phyloP scores from a whole-genome alignment of 345 rosid species.

The Clausena lansium region DNA sequence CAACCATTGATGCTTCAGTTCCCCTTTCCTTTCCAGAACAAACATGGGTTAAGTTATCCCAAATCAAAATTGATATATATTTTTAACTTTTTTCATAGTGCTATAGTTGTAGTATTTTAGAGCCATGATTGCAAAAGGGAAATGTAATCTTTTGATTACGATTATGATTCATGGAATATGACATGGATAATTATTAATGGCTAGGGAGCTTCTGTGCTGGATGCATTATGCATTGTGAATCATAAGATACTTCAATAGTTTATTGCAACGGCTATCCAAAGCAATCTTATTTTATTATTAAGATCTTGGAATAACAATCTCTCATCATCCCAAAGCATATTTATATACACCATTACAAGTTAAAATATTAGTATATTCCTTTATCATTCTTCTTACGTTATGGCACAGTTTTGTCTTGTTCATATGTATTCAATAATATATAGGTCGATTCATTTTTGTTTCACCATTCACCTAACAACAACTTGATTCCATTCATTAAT shows the following conservation, averaged over 20 bases:
- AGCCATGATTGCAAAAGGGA: not conserved
- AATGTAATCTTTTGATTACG: not conserved
- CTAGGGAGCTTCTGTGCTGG: conserved; percentile 13
- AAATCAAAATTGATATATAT: not conserved
- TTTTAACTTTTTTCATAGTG: not conserved
- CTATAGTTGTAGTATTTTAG: no score
- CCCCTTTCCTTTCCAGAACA: not conserved
- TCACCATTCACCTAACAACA: not conserved
- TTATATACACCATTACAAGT: not conserved
- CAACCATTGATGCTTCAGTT: conserved; percentile 3
- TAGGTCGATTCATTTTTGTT: not conserved
- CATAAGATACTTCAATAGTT: conserved; percentile 6
- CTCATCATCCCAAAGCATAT: conserved; percentile 10
- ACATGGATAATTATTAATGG: not conserved
- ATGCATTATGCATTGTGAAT: conserved; percentile 2
- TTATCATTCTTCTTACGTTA: not conserved
- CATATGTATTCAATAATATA: not conserved
- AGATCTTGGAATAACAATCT: conserved; percentile 11
- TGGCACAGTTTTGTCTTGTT: not conserved
- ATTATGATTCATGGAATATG: conserved; percentile 6
- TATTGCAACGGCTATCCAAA: conserved; percentile 4
- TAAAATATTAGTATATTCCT: not conserved
- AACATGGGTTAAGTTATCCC: not conserved
- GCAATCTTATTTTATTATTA: conserved; percentile 23
- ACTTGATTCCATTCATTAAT: not conserved